Evolutionary conservation across 192 early-diverging fungal genomes (phyloP).

Genomic region (Oehlia diaphana): DNA sequence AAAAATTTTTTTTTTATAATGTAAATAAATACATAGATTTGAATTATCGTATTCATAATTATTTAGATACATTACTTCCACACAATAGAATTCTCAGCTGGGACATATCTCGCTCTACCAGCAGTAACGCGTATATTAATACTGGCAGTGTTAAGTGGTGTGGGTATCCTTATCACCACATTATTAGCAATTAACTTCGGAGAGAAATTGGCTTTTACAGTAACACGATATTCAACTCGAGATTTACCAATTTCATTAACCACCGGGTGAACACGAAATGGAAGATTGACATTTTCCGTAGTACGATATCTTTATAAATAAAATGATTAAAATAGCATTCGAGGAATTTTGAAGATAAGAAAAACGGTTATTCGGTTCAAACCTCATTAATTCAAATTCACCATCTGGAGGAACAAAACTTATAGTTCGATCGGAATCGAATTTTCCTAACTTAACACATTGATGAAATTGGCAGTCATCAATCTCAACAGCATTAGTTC

Average conservation of each 20-base stretch:
- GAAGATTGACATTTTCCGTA: conserved; percentile 93
- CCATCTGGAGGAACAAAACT: conserved; percentile 98
- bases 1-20: conserved; percentile 10
- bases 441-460: conserved; percentile 91
- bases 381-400: conserved; percentile 96
- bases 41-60: not conserved
- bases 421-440: conserved; percentile 91
- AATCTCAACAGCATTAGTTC: conserved; percentile 78
- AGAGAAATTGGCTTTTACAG: conserved; percentile 87
- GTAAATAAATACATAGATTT: not conserved
- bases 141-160: conserved; percentile 85
- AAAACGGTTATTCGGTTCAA: not conserved
- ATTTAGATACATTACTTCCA: conserved; percentile 78
- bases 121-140: conserved; percentile 75
- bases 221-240: conserved; percentile 86
- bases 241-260: conserved; percentile 83
- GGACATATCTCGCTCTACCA: conserved; percentile 95
- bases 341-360: not conserved
- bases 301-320: conserved; percentile 70
- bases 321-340: not conserved
- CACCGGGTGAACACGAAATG: conserved; percentile 92
- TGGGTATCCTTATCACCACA: conserved; percentile 85
- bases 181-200: conserved; percentile 88
- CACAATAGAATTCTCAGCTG: conserved; percentile 88
- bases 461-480: conserved; percentile 99